A percentile compares a stretch with the other conserved stretches of the same genome.
These are phyloP conservation scores for Neurospora sp. DNA, from an alignment of 495 filamentous ascomycete genomes.

Conservation along the genomic window DNA sequence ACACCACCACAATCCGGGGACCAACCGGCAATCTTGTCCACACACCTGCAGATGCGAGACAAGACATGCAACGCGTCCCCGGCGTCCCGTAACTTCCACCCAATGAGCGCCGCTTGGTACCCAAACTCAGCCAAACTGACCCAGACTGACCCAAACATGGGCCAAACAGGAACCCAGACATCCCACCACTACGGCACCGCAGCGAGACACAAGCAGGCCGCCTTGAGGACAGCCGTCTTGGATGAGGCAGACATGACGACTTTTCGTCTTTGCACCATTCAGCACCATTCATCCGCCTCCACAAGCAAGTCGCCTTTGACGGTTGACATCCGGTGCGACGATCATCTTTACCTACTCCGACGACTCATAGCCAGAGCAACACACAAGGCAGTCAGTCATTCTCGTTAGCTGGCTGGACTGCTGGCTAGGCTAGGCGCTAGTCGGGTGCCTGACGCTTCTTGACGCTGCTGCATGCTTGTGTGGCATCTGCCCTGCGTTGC, in stretches of 20 bases:
- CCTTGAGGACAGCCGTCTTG: neutral
- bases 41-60: neutral
- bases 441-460: neutral
- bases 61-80: neutral
- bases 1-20: neutral
- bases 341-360: neutral
- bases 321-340: neutral
- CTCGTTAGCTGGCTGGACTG: neutral
- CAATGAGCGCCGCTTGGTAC: neutral
- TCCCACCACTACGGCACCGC: neutral
- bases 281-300: neutral
- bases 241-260: neutral
- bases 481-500: neutral
- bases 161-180: neutral
- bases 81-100: neutral
- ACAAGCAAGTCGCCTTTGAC: neutral
- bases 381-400: neutral
- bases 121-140: neutral
- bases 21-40: neutral
- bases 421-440: neutral
- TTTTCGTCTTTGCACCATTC: neutral
- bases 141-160: neutral
- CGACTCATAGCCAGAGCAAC: neutral
- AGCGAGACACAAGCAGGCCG: neutral
- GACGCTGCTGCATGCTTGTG: neutral